Base-by-base conservation (phyloP, 306 rosid genomes). In the Citrullus mucosospermus region DNA sequence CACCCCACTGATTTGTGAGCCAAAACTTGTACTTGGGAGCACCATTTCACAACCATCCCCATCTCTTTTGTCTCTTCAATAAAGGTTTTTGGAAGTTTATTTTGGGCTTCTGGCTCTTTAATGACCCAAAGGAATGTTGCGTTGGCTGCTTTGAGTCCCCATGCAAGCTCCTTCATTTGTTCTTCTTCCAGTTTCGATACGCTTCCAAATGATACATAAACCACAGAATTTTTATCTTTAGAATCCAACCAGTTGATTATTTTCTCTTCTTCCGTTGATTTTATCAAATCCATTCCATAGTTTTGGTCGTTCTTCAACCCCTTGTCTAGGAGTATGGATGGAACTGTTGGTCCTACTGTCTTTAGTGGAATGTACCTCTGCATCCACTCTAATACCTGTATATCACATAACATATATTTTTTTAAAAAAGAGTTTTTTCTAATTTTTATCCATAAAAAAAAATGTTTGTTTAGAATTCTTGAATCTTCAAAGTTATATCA, bases 281-380 rank as follows among this genome's bases (percentile, higher is more conserved):
- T 34, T 18, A 62, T 41, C 9, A 66, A 25, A 44, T 41, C 69
- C 2, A 76, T 18, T 4, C 61, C 60, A 8, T 68, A 83, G 0
- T 72, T 16, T 2, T 20, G 9, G 55, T 83, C 78, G 0, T 65
- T 72, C 34, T 68, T 43, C 20, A 72, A 3, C 3, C 61, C 36
- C 4, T 70, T 60, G 79, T 77, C 81, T 8, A 77, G 13, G 62
- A 46, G 77, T 57, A 16, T 41, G 6, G 83, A 80, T 59, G 86
- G 86, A 67, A 77, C 61, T 8, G 79, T 76, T 9, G 83, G 83
- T 20, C 83, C 86, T 1, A 83, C 56, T 3, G 53, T 77, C 79
- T 8, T 68, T 28, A 80, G 12, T 32, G 69, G 20, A 1, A 4
- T 6, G 5, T 62, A 20, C 20, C 12, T 62, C 8, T 62, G 69